phyloP scores from a whole-genome alignment of 805 yeast species.

The Candida mattraensis region DNA sequence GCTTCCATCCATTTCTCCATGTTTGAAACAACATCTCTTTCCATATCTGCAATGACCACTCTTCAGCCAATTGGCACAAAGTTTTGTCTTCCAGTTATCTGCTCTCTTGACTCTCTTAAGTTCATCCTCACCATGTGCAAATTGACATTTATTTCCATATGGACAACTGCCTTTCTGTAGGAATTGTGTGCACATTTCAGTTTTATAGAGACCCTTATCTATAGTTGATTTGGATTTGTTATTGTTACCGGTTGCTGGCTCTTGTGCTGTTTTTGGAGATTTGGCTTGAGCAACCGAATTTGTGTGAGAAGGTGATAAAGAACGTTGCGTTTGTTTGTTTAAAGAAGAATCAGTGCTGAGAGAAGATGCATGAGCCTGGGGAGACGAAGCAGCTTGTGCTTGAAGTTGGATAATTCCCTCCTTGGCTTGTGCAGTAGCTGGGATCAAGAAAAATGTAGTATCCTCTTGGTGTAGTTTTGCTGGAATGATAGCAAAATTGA shows the following conservation, averaged over 20 bases:
- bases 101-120: slow-evolving; percentile 71
- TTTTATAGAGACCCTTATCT: slow-evolving; percentile 73
- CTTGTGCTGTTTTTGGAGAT: not conserved
- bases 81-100: slow-evolving; percentile 86
- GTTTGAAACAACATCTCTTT: slow-evolving; percentile 88
- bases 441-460: slow-evolving; percentile 6
- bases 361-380: not conserved
- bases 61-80: slow-evolving; percentile 85
- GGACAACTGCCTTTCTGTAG: slow-evolving; percentile 74
- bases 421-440: slow-evolving; percentile 1
- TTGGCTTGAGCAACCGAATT: slow-evolving; percentile 2
- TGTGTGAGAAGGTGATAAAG: not conserved
- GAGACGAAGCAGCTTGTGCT: no score
- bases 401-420: slow-evolving; percentile 2
- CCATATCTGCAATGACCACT: slow-evolving; percentile 86
- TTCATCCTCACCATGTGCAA: slow-evolving; percentile 86
- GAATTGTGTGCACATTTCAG: slow-evolving; percentile 84
- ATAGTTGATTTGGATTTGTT: slow-evolving; percentile 17
- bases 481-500: slow-evolving; percentile 9
- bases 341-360: not conserved
- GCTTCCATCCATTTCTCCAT: slow-evolving; percentile 45
- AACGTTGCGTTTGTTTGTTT: not conserved
- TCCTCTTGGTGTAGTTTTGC: slow-evolving; percentile 4
- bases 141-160: slow-evolving; percentile 88
- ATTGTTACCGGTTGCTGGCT: slow-evolving; percentile 7